Conservation (phyloP, 2,329 filamentous ascomycete species). For the Aaosphaeria arxii region DNA sequence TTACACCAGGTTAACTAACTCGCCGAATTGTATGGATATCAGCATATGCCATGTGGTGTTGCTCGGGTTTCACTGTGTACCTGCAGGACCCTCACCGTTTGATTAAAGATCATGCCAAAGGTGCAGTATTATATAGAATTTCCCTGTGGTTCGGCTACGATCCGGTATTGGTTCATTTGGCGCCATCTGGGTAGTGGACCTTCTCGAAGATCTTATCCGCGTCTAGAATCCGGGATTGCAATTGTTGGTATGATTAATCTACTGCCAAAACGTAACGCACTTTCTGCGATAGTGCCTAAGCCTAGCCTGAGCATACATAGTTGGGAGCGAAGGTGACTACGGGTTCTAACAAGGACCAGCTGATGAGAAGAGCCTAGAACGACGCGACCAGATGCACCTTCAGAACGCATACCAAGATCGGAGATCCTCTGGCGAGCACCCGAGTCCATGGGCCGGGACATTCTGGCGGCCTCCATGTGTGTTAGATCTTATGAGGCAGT, state of each 20-base stretch:
- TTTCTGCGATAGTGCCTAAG: no score
- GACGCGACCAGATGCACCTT: not conserved
- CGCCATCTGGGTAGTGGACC: not conserved
- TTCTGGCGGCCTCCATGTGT: no score
- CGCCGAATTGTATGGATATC: not conserved
- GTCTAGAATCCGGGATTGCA: not conserved
- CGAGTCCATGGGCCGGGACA: constrained; percentile 9
- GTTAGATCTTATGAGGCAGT: no score
- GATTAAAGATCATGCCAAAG: not conserved
- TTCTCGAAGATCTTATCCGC: not conserved
- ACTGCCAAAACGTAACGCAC: no score
- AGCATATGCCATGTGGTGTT: not conserved
- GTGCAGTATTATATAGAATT: not conserved
- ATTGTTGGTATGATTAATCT: no score
- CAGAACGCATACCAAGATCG: constrained; percentile 3
- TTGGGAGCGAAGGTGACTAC: no score
- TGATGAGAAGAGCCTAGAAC: not conserved
- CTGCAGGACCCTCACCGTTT: not conserved
- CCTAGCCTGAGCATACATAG: no score
- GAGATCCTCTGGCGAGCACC: constrained; percentile 6
- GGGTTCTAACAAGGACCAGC: not conserved
- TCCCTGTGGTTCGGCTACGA: constrained; percentile 2
- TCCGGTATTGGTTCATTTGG: constrained; percentile 1
- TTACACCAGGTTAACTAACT: no score
- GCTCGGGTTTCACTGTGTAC: not conserved